A percentile compares a stretch with the other conserved stretches of the same genome.
These are phyloP conservation scores for Pseudognaphalium luteoalbum DNA, from an alignment of 129 eudicot genomes.

Conservation along the genomic window DNA sequence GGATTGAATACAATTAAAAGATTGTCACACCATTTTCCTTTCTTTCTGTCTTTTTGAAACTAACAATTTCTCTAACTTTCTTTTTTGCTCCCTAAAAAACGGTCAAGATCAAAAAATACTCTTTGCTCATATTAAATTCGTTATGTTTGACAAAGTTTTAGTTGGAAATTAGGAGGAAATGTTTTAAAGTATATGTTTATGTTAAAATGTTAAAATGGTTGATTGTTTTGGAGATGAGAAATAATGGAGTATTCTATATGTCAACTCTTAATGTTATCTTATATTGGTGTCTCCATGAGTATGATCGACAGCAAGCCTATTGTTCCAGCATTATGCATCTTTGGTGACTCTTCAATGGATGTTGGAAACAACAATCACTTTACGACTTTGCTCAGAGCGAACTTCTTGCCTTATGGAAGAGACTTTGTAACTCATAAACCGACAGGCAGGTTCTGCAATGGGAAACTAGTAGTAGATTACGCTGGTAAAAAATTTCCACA, in stretches of 20 bases:
- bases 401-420: conserved; percentile 88
- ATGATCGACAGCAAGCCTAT: conserved; percentile 53
- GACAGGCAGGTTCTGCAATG: conserved; percentile 89
- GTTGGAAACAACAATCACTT: conserved; percentile 78
- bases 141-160: neutral
- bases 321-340: conserved; percentile 77
- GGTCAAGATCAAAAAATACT: neutral
- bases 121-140: neutral
- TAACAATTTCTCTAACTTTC: neutral
- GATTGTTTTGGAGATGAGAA: conserved; percentile 2
- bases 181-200: neutral
- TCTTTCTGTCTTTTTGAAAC: neutral
- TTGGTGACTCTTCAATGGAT: conserved; percentile 79
- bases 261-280: conserved; percentile 8
- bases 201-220: neutral
- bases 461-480: conserved; percentile 76
- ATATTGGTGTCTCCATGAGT: neutral
- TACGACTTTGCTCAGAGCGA: conserved; percentile 59
- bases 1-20: neutral
- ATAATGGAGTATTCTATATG: conserved; percentile 27
- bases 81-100: conserved; percentile 2
- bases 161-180: neutral
- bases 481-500: conserved; percentile 42
- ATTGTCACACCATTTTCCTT: conserved; percentile 3
- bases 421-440: conserved; percentile 64